Percentiles rank a stretch among this genome's conserved stretches.
Conservation (phyloP, 2,329 filamentous ascomycete genomes). For the Penicillium sp. region DNA sequence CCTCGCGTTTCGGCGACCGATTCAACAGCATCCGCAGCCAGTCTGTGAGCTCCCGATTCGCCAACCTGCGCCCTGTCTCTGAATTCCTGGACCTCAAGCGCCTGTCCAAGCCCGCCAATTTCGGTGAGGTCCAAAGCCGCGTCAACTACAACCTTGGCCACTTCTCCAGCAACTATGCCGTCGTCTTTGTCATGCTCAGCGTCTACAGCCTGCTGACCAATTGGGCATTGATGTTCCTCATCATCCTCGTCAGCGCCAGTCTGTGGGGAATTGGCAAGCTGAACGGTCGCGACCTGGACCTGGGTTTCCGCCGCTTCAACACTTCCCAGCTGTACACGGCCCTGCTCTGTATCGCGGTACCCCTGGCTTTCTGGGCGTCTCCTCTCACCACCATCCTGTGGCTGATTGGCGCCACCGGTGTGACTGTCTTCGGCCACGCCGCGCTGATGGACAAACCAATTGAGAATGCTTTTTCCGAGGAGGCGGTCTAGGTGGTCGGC, state of each 20-base stretch:
- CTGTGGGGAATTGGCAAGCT: conserved; percentile 92
- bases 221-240: conserved; percentile 83
- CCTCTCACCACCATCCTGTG: conserved; percentile 85
- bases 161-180: conserved; percentile 98
- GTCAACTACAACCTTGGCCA: conserved; percentile 97
- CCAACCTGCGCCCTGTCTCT: conserved; percentile 85
- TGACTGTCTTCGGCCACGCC: conserved; percentile 92
- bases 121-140: conserved; percentile 83
- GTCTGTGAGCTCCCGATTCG: conserved; percentile 78
- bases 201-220: conserved; percentile 95
- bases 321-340: conserved; percentile 93
- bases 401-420: conserved; percentile 93
- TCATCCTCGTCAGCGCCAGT: conserved; percentile 81
- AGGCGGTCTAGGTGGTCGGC: conserved; percentile 99
- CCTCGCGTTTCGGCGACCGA: conserved; percentile 88
- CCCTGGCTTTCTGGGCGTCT: conserved; percentile 81
- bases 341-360: conserved; percentile 79
- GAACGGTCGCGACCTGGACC: conserved; percentile 81
- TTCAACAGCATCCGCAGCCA: conserved; percentile 82
- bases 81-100: conserved; percentile 98
- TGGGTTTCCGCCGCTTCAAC: conserved; percentile 80
- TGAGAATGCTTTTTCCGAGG: conserved; percentile 99
- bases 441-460: conserved; percentile 97
- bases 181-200: conserved; percentile 90
- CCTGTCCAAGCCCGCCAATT: conserved; percentile 90